phyloP scores from a whole-genome alignment of 257 asterid species.

The Ehretia macrophylla region DNA sequence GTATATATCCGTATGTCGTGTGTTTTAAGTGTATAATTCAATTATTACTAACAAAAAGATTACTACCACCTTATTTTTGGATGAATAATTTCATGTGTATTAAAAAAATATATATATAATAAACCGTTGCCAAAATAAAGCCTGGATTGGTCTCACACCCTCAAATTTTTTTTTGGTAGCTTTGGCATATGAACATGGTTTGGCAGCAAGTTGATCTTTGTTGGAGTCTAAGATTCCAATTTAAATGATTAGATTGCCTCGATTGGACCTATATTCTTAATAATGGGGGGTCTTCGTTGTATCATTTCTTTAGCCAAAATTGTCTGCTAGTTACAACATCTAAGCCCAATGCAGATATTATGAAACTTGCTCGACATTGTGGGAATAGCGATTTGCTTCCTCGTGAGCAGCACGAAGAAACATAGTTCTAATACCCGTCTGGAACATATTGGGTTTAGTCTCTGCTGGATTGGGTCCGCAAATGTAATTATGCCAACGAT shows the following conservation, averaged over 20 bases:
- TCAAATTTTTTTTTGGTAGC: neutral
- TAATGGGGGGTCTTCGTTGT: neutral
- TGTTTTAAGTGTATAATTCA: no score
- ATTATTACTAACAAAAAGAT: no score
- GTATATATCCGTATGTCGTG: no score
- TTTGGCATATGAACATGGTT: slow-evolving; percentile 21
- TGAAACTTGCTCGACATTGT: slow-evolving; percentile 2
- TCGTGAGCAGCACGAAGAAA: slow-evolving; percentile 10
- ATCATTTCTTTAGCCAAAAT: slow-evolving; percentile 1
- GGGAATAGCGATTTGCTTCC: slow-evolving; percentile 12
- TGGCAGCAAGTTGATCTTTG: slow-evolving; percentile 4
- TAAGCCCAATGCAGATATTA: neutral
- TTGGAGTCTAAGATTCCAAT: slow-evolving; percentile 3
- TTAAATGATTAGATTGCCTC: slow-evolving; percentile 3
- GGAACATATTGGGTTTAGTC: neutral
- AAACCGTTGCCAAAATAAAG: slow-evolving; percentile 1
- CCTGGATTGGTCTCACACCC: slow-evolving; percentile 2
- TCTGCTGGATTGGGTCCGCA: slow-evolving; percentile 1
- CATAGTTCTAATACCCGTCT: slow-evolving; percentile 2
- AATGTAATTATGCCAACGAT: neutral
- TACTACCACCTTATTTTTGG: no score
- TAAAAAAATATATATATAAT: no score
- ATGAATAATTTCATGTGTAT: no score
- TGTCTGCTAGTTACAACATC: slow-evolving; percentile 11
- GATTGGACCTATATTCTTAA: slow-evolving; percentile 9